These are phyloP conservation scores for Globisporangium abappressorium DNA, from an alignment of 352 stramenopile species.

Conservation along the genomic window DNA sequence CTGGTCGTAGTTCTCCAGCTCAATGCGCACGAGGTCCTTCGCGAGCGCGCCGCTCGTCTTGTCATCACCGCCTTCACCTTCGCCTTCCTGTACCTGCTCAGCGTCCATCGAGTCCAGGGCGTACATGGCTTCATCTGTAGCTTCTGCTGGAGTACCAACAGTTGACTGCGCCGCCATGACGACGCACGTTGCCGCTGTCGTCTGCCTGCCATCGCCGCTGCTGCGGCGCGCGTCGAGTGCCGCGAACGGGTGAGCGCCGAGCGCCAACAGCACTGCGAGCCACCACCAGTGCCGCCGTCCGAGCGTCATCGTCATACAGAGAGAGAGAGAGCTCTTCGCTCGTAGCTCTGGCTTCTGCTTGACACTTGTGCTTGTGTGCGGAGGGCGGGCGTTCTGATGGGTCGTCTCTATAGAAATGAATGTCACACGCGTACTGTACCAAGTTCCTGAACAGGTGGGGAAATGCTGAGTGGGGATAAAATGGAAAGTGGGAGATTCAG, in stretches of 20 bases:
- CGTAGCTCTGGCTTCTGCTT: background rate
- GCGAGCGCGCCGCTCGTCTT: background rate
- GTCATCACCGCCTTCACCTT: background rate
- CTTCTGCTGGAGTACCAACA: background rate
- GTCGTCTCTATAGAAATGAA: too few relatives aligned
- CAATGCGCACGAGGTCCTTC: conserved; percentile 13
- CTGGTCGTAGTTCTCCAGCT: conserved; percentile 38
- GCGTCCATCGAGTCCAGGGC: background rate
- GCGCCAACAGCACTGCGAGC: background rate
- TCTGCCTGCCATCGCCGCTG: too few relatives aligned
- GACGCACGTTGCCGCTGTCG: conserved; percentile 2
- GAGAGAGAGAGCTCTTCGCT: background rate
- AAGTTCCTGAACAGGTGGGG: too few relatives aligned
- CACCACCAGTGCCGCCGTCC: background rate
- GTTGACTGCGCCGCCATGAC: background rate
- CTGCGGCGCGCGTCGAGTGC: background rate
- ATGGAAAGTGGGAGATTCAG: too few relatives aligned
- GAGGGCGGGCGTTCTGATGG: too few relatives aligned
- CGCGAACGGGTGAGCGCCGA: background rate
- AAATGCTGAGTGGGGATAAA: too few relatives aligned
- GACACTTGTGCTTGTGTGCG: too few relatives aligned
- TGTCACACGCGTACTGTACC: too few relatives aligned
- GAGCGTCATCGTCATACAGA: background rate
- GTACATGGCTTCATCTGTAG: background rate
- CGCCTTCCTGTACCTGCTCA: background rate